Conservation (phyloP, 1,284 basidiomycete species). For the Porodaedalea pini region DNA sequence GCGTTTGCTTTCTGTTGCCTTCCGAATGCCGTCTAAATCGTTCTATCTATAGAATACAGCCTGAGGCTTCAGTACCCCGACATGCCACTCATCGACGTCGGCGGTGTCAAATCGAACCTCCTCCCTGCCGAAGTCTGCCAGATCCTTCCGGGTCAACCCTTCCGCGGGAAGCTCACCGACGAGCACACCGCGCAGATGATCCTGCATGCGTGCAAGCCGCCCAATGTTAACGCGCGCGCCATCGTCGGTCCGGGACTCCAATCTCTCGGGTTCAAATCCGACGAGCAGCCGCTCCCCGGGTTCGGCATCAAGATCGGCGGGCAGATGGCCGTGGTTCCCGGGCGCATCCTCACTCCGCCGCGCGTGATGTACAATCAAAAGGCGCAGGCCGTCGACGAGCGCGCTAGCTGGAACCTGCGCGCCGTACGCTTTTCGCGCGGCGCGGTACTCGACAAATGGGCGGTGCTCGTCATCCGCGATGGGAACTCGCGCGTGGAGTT, state of each 20-base stretch:
- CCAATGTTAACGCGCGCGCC: constrained; percentile 57
- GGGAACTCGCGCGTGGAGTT: constrained; percentile 47
- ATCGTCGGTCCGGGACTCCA: constrained; percentile 57
- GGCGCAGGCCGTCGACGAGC: constrained; percentile 46
- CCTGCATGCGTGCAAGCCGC: constrained; percentile 58
- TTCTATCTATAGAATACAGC: constrained; percentile 47
- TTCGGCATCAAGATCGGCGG: constrained; percentile 60
- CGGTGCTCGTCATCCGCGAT: constrained; percentile 60
- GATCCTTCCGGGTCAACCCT: constrained; percentile 66
- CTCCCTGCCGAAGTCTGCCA: constrained; percentile 70
- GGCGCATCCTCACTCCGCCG: constrained; percentile 60
- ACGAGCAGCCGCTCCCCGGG: constrained; percentile 41
- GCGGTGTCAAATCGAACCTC: constrained; percentile 45
- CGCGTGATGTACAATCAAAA: constrained; percentile 52
- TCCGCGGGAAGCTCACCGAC: constrained; percentile 64
- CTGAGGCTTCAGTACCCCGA: constrained; percentile 47
- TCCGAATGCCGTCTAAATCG: neutral
- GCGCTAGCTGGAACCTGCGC: constrained; percentile 70
- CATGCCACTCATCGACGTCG: constrained; percentile 60
- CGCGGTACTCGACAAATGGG: constrained; percentile 53
- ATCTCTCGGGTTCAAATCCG: constrained; percentile 55
- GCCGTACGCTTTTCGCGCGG: constrained; percentile 59
- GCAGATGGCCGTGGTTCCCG: constrained; percentile 72
- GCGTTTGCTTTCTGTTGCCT: constrained; percentile 25
- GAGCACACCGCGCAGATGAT: constrained; percentile 72